These are phyloP conservation scores for Salix dunnii DNA, from an alignment of 345 rosid genomes.

Conservation along the genomic window DNA sequence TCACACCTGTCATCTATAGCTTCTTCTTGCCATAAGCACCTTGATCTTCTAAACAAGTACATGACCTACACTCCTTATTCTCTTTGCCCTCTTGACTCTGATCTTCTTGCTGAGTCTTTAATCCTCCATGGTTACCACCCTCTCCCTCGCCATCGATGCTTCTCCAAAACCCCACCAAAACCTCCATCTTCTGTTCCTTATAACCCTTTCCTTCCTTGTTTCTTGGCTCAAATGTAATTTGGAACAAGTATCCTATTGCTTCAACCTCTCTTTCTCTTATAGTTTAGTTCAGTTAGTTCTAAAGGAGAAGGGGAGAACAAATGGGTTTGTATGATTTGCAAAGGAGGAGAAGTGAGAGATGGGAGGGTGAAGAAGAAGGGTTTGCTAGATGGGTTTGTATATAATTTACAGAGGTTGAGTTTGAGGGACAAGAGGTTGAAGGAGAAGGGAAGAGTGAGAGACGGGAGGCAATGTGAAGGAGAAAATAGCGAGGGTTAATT, in stretches of 20 bases:
- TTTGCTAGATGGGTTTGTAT: too few relatives aligned
- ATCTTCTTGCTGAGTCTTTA: conserved; percentile 75
- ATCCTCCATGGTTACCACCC: conserved; percentile 96
- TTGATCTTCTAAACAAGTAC: conserved; percentile 77
- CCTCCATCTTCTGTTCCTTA: conserved; percentile 42
- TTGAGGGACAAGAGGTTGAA: too few relatives aligned
- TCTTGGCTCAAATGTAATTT: conserved; percentile 60
- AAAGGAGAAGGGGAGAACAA: too few relatives aligned
- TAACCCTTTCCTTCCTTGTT: conserved; percentile 54
- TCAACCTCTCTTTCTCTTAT: too few relatives aligned
- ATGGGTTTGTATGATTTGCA: too few relatives aligned
- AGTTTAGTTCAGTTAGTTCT: too few relatives aligned
- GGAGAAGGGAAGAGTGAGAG: too few relatives aligned
- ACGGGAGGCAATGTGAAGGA: too few relatives aligned
- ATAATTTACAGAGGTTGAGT: too few relatives aligned
- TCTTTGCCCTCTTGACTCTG: conserved; percentile 66
- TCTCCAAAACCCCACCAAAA: conserved; percentile 66
- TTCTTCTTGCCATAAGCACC: conserved; percentile 80
- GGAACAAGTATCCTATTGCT: conserved; percentile 63
- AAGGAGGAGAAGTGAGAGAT: too few relatives aligned
- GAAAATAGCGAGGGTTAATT: too few relatives aligned
- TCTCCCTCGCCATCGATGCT: conserved; percentile 98
- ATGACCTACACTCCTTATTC: conserved; percentile 86
- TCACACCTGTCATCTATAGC: conserved; percentile 79
- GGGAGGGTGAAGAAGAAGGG: too few relatives aligned